phyloP scores from a whole-genome alignment of 768 basidiomycete genomes.

The Panaeolus papilionaceus region DNA sequence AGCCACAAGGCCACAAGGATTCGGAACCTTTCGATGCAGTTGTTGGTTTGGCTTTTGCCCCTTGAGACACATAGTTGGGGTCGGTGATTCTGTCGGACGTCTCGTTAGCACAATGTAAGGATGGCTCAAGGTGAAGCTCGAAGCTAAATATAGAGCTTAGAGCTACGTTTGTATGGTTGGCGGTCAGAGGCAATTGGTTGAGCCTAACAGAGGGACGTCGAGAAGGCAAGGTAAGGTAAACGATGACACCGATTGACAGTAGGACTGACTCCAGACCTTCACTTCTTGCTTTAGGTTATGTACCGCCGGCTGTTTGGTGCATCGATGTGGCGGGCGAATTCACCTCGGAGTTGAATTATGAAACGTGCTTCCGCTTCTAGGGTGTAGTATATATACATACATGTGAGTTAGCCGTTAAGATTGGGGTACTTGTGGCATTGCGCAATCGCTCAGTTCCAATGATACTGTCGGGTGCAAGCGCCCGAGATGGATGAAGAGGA shows the following conservation, averaged over 20 bases:
- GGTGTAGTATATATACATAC: not conserved
- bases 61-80: too few species aligned
- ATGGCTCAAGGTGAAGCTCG: not conserved
- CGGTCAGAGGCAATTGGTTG: not conserved
- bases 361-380: not conserved
- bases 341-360: not conserved
- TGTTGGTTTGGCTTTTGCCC: not conserved
- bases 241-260: not conserved
- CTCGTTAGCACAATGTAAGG: not conserved
- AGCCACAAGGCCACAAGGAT: too few species aligned
- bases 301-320: slow-evolving; percentile 11
- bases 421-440: not conserved
- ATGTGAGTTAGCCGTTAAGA: slow-evolving; percentile 5
- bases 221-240: not conserved
- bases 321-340: not conserved
- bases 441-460: not conserved
- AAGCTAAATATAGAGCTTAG: not conserved
- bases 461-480: not conserved
- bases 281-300: not conserved
- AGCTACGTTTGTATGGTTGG: too few species aligned
- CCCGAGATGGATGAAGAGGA: not conserved
- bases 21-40: not conserved
- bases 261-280: not conserved
- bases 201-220: not conserved
- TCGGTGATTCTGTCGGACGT: not conserved